phyloP scores from a whole-genome alignment of 164 flowering plant genomes.

The Piper longum region DNA sequence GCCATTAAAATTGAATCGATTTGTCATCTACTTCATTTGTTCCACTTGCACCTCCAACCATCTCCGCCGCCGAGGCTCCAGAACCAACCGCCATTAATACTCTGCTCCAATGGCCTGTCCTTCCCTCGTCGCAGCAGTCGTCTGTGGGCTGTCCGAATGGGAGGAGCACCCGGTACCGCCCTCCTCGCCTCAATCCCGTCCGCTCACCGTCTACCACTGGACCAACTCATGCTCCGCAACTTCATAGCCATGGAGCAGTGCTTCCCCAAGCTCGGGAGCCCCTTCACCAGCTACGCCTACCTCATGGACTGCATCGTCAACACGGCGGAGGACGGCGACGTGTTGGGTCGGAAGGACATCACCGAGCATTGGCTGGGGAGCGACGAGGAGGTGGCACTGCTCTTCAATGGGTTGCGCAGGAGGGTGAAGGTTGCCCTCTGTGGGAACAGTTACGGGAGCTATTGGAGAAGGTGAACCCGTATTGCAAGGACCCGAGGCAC shows the following conservation, averaged over 20 bases:
- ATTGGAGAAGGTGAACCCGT: too few species aligned
- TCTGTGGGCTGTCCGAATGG: too few species aligned
- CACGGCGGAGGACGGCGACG: background rate
- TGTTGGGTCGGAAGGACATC: background rate
- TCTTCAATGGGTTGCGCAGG: background rate
- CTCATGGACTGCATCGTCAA: background rate
- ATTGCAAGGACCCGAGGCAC: too few species aligned
- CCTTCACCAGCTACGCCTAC: too few species aligned
- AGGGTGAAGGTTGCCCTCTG: too few species aligned
- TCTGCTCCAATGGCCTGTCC: background rate
- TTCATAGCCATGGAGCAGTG: too few species aligned
- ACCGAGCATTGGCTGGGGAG: background rate
- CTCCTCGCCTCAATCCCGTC: background rate
- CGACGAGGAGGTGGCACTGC: background rate
- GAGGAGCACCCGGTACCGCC: too few species aligned
- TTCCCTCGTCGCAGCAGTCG: background rate
- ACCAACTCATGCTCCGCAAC: background rate
- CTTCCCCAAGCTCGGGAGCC: too few species aligned
- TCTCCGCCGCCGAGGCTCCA: too few species aligned
- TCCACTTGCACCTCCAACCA: background rate
- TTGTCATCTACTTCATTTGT: background rate
- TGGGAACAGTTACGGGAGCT: too few species aligned
- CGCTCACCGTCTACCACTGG: background rate
- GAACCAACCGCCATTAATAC: too few species aligned
- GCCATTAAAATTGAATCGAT: background rate